Evolutionary conservation across 495 filamentous ascomycete species (phyloP), one percentile per base, ranked within the genome.

Genomic region (Neurospora tetrasperma): DNA sequence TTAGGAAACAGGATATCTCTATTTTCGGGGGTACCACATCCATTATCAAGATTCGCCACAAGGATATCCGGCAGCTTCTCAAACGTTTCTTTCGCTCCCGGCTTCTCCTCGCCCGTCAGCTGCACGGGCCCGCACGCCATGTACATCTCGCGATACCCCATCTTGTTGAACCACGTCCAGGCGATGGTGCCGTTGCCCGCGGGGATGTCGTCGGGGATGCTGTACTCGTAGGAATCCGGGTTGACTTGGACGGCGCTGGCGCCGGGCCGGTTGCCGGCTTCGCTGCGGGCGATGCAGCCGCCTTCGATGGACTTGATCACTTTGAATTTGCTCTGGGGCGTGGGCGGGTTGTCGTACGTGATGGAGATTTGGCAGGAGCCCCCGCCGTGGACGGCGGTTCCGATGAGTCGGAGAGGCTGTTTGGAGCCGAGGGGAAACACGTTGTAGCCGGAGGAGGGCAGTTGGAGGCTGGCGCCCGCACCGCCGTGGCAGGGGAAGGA

Each of bases 141-240:
- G 86, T 97, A 97, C 89, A 96, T 90, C 79, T 97, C 94, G 12
- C 92, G 86, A 80, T 94, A 92, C 70, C 93, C 93, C 69, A 94
- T 81, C 74, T 90, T 90, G 86, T 97, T 97, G 86, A 92, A 94
- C 94, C 94, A 97, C 14, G 91, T 91, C 85, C 92, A 97, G 7
- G 91, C 89, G 44, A 97, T 85, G 1, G 89, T 88, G n/a, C 90
- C 91, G 68, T 86, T 83, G 11, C 90, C 90, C 40, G 85, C 83
- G 7, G 83, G 84, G 18, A 91, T 76, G 18, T 81, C 83, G 20
- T 83, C 79, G 2, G 90, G 90, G 66, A 93, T 84, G 2, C 80
- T 85, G 81, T 88, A 88, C 70, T 75, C 38, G 71, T 78, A 80
- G 66, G 69, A 41, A 31, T 78, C 74, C 1, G n/a, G 46, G 69